Percentiles rank a stretch among this genome's conserved stretches.
These are phyloP conservation scores for Plasmopara muralis DNA, from an alignment of 352 stramenopile species.

Conservation along the genomic window DNA sequence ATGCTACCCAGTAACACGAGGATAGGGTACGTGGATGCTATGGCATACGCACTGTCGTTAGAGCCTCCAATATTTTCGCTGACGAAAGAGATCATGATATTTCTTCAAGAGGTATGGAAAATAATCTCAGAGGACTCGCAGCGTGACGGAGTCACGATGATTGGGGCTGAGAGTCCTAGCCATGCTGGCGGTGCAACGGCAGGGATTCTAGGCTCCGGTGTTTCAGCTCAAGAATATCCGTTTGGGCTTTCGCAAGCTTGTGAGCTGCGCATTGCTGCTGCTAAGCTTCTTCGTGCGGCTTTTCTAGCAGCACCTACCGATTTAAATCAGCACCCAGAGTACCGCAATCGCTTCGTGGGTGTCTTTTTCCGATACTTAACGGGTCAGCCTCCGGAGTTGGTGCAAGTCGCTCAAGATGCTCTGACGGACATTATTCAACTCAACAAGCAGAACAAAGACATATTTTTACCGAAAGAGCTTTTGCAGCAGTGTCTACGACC, in stretches of 20 bases:
- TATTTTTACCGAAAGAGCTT: constrained; percentile 91
- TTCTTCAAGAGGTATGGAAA: constrained; percentile 82
- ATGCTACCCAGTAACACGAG: constrained; percentile 61
- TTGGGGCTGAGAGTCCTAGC: constrained; percentile 20
- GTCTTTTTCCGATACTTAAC: constrained; percentile 90
- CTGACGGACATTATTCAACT: constrained; percentile 78
- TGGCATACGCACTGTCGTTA: constrained; percentile 71
- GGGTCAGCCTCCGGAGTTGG: constrained; percentile 72
- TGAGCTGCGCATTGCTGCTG: constrained; percentile 81
- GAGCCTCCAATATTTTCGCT: constrained; percentile 74
- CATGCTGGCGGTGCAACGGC: constrained; percentile 19
- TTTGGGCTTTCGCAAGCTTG: constrained; percentile 76
- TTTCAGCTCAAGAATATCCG: constrained; percentile 79
- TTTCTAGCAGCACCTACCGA: constrained; percentile 79
- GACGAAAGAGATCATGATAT: constrained; percentile 80
- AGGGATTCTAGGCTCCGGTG: constrained; percentile 27
- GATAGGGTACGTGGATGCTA: constrained; percentile 79
- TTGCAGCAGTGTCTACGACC: constrained; percentile 94
- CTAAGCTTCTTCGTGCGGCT: constrained; percentile 81
- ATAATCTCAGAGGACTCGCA: constrained; percentile 73
- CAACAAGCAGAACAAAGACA: constrained; percentile 85
- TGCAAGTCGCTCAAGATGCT: constrained; percentile 72
- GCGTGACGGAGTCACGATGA: constrained; percentile 20
- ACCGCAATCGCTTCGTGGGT: constrained; percentile 79
- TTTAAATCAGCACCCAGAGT: constrained; percentile 80